These are phyloP conservation scores for Cladosporium sp. DNA, from an alignment of 2,329 filamentous ascomycete species.

Conservation along the genomic window DNA sequence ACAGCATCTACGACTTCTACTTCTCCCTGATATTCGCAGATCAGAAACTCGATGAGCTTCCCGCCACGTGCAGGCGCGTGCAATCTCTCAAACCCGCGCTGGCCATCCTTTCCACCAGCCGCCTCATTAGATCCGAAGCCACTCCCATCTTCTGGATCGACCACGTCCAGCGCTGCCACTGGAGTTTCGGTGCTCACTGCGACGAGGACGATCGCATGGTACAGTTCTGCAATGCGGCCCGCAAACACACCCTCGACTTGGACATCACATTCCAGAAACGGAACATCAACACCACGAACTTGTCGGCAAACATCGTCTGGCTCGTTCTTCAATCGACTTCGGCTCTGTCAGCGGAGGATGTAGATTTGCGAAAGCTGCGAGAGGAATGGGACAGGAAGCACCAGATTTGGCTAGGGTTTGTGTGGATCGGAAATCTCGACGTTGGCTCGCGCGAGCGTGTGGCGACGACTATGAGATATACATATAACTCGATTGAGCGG, in stretches of 20 bases:
- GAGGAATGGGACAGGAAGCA: neutral
- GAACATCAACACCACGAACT: neutral
- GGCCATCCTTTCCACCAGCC: neutral
- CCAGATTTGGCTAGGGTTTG: neutral
- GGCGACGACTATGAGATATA: neutral
- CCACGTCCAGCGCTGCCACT: neutral
- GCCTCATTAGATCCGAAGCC: neutral
- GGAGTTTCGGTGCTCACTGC: neutral
- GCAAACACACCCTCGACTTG: neutral
- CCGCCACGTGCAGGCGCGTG: neutral
- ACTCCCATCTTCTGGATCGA: slow-evolving; percentile 2
- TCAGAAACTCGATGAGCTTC: neutral
- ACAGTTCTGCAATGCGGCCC: neutral
- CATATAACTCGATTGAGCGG: neutral
- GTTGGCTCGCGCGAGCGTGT: neutral
- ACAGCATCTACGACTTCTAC: neutral
- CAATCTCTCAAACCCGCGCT: neutral
- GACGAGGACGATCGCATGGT: neutral
- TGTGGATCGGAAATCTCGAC: neutral
- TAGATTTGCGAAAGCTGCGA: neutral
- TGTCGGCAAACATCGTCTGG: neutral
- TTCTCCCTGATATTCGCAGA: neutral
- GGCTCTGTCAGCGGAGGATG: neutral
- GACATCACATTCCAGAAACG: slow-evolving; percentile 1
- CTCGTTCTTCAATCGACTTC: neutral